Conservation (phyloP, 192 early-diverging fungal species). For the Gaertneriomyces semiglobifer region DNA sequence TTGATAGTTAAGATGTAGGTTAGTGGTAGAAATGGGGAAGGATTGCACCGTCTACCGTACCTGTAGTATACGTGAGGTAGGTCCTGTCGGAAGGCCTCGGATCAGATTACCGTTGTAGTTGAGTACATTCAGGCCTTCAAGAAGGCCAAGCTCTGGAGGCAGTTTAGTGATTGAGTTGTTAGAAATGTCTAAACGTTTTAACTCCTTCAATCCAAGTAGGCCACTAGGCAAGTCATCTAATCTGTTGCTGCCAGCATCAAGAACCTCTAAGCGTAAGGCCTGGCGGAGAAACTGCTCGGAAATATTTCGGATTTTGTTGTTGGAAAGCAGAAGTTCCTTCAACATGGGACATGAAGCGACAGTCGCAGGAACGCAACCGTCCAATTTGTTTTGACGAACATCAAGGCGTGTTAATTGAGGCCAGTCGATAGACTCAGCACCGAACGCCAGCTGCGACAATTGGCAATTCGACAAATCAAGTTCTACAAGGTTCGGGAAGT, state of each 20-base stretch:
- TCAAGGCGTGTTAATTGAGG: constrained; percentile 16
- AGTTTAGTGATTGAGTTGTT: constrained; percentile 38
- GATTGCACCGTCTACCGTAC: too few relatives aligned
- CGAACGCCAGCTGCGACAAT: background rate
- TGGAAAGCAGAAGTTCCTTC: constrained; percentile 18
- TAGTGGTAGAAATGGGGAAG: too few relatives aligned
- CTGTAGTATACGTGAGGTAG: constrained; percentile 34
- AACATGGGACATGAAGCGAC: constrained; percentile 13
- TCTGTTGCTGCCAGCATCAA: constrained; percentile 46
- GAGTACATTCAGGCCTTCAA: constrained; percentile 15
- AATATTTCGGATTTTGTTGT: constrained; percentile 20
- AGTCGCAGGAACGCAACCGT: background rate
- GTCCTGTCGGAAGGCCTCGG: constrained; percentile 26
- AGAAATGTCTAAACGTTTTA: constrained; percentile 43
- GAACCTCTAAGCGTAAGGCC: constrained; percentile 27
- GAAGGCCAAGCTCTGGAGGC: constrained; percentile 32
- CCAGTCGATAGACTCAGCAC: background rate
- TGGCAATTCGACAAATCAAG: too few relatives aligned
- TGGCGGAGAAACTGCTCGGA: constrained; percentile 15
- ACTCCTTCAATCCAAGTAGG: constrained; percentile 31
- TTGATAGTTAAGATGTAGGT: too few relatives aligned
- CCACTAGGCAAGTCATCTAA: constrained; percentile 29
- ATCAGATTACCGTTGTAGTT: constrained; percentile 31
- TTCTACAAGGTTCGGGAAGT: too few relatives aligned
- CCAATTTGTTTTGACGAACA: constrained; percentile 16